Evolutionary conservation across 495 filamentous ascomycete species (phyloP).

Genomic region (Penicillium soppii): DNA sequence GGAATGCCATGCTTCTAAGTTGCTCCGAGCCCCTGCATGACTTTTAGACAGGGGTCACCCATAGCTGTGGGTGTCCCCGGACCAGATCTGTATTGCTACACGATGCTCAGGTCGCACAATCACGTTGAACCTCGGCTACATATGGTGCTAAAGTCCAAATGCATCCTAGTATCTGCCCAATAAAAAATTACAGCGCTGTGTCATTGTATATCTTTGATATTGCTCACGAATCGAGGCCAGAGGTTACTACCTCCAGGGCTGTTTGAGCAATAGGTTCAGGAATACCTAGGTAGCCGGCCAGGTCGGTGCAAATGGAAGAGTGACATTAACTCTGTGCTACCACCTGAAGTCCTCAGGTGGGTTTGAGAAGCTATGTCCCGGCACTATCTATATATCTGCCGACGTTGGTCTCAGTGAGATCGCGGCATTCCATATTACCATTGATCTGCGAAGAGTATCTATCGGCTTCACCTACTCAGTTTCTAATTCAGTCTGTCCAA

Average conservation of each 20-base stretch:
- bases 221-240: neutral
- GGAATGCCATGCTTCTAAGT: neutral
- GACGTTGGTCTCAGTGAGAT: no score
- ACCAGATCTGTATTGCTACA: neutral
- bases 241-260: no score
- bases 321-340: slow-evolving; percentile 4
- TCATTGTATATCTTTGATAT: no score
- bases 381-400: slow-evolving; percentile 1
- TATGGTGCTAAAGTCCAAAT: neutral
- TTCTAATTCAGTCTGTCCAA: neutral
- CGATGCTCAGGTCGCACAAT: slow-evolving; percentile 1
- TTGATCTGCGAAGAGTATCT: neutral
- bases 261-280: neutral
- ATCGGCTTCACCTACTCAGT: neutral
- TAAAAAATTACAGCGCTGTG: no score
- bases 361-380: neutral
- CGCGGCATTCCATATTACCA: no score
- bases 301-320: neutral
- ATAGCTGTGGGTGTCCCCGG: neutral
- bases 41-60: neutral
- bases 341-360: neutral
- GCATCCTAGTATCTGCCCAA: no score
- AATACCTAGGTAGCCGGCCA: neutral
- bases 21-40: neutral
- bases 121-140: slow-evolving; percentile 1